Conservation (phyloP, 1,139 yeast species). For the Blastobotrys apis region DNA sequence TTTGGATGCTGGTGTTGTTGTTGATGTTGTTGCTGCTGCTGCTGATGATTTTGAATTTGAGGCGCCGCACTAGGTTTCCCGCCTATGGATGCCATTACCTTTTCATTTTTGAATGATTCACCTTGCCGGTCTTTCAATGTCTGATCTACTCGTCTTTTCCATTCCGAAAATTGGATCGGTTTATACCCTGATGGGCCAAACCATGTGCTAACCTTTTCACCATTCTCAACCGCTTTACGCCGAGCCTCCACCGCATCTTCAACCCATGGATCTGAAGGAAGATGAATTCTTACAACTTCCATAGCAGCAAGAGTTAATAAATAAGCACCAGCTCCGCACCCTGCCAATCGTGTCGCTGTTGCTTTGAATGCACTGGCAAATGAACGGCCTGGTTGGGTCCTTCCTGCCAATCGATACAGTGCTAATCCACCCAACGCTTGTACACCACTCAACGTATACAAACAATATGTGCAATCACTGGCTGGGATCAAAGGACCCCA, state of each 20-base stretch:
- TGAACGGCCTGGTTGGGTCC: too few species aligned
- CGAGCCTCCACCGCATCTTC: constrained; percentile 35
- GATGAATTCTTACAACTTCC: constrained; percentile 30
- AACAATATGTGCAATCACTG: constrained; percentile 33
- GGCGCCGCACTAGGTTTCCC: background rate
- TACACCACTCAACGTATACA: constrained; percentile 29
- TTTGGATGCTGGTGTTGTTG: constrained; percentile 11
- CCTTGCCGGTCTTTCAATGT: constrained; percentile 15
- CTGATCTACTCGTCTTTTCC: constrained; percentile 29
- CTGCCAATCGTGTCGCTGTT: constrained; percentile 24
- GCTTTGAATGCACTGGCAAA: too few species aligned
- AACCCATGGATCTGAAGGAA: constrained; percentile 36
- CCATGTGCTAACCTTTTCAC: constrained; percentile 29
- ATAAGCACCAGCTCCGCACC: constrained; percentile 31
- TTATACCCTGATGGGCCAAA: constrained; percentile 34
- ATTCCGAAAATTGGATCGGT: constrained; percentile 30
- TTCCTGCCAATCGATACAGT: constrained; percentile 31
- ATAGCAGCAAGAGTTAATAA: constrained; percentile 28
- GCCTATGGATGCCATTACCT: too few species aligned
- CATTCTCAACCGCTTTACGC: constrained; percentile 17
- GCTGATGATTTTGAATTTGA: background rate
- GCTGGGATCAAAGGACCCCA: constrained; percentile 40
- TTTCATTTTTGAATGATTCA: constrained; percentile 8
- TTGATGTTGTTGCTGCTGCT: too few species aligned
- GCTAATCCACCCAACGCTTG: constrained; percentile 31